These are phyloP conservation scores for Pythium scleroteichum DNA, from an alignment of 352 stramenopile genomes.

Conservation along the genomic window DNA sequence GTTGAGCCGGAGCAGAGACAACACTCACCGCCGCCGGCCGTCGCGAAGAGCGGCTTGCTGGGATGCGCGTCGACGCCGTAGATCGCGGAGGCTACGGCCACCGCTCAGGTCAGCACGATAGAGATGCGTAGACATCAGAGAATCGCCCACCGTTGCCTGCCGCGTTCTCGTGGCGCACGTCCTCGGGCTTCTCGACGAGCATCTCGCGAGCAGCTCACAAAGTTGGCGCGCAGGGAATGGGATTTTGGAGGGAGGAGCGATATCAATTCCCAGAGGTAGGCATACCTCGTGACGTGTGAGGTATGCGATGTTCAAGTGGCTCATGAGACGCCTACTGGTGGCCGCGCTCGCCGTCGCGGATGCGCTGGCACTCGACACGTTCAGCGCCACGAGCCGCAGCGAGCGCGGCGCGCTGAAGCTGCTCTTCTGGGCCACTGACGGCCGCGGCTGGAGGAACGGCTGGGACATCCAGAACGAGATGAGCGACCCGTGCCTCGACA, in stretches of 20 bases:
- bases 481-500: slow-evolving; percentile 62
- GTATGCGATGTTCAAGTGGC: slow-evolving; percentile 3
- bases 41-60: slow-evolving; percentile 70
- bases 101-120: no score
- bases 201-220: slow-evolving; percentile 33
- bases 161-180: slow-evolving; percentile 75
- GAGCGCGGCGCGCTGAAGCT: slow-evolving; percentile 67
- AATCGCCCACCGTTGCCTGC: slow-evolving; percentile 55
- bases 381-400: slow-evolving; percentile 28
- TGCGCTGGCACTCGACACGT: neutral
- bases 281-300: neutral
- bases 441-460: slow-evolving; percentile 42
- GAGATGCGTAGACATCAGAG: neutral
- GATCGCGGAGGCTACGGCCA: slow-evolving; percentile 61
- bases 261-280: slow-evolving; percentile 26
- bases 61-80: slow-evolving; percentile 86
- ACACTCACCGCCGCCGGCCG: slow-evolving; percentile 61
- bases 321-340: neutral
- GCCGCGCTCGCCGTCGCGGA: neutral
- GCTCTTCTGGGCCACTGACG: slow-evolving; percentile 64
- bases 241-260: no score
- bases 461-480: slow-evolving; percentile 70
- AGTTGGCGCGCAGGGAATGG: slow-evolving; percentile 3
- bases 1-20: neutral
- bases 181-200: slow-evolving; percentile 81